Base-by-base conservation (phyloP, 305 asterid genomes). In the Caryopteris hybrid region DNA sequence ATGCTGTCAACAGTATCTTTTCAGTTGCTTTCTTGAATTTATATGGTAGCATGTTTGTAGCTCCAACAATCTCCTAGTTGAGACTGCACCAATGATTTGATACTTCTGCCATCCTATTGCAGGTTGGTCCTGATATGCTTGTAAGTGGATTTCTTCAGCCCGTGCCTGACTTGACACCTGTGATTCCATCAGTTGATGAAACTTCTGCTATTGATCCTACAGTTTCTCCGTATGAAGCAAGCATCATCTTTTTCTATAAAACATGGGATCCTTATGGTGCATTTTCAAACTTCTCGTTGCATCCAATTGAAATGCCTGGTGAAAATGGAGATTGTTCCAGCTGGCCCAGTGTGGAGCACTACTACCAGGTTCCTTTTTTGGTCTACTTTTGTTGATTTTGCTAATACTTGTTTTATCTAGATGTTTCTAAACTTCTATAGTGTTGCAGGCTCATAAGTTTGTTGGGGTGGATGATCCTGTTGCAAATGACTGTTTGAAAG, bases 241-340 rank as follows among this genome's bases (percentile, higher is more conserved):
- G 79, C 77, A 86, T 94, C 77, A 94, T 87, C 81, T 88, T 88
- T 84, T 91, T 94, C 73, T 91, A 87, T 64, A 94, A 94, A 72
- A 89, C 98, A 18, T 94, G 99, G 99, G 99, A 94, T 77, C 96
- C 90, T 62, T 88, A 89, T 18, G 98, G 99, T 68, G 91, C 93
- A 50, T 87, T 94, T 78, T 94, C 99, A 71, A 94, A 94, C 80
- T 94, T 94, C 78, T 94, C 97, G 46, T 85, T 80, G 71, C 96
- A 91, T 81, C 95, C 95, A 22, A 82, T 94, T 79, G 77, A 69
- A 76, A 68, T 89, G 87, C 87, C 83, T 60, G 87, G 85, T 60
- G 93, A 84, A 83, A 86, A 79, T 72, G 95, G 90, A 64, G 88
- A 78, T 18, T 41, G 47, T 70, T 72, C 54, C 68, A 74, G 70